Evolutionary conservation across 306 rosid species (phyloP).

Genomic region (Arachis hypogaea): DNA sequence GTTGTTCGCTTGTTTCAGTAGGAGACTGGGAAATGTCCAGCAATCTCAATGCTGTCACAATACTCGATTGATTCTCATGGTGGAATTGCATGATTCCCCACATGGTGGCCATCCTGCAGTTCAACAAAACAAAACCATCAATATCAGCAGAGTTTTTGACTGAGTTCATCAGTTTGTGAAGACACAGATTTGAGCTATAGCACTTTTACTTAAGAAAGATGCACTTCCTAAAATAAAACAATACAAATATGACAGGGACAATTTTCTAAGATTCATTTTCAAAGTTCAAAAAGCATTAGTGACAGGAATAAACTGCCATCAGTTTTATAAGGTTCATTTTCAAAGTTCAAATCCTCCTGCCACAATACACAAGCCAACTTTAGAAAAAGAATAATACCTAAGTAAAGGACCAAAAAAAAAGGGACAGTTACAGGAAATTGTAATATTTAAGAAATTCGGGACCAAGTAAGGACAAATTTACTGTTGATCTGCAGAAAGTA

Average conservation of each 20-base stretch:
- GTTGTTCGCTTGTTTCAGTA: slow-evolving; percentile 80
- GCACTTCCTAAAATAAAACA: not conserved
- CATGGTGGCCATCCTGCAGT: slow-evolving; percentile 87
- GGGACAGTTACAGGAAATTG: too few relatives aligned
- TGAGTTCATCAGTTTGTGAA: not conserved
- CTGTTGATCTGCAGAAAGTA: not conserved
- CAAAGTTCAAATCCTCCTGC: too few relatives aligned
- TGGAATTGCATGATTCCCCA: slow-evolving; percentile 66
- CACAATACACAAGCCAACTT: too few relatives aligned
- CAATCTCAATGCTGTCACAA: slow-evolving; percentile 43
- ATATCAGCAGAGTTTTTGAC: not conserved
- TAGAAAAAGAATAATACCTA: too few relatives aligned
- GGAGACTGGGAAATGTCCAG: slow-evolving; percentile 74
- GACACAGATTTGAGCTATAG: not conserved
- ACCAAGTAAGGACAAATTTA: too few relatives aligned
- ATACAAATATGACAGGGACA: too few relatives aligned
- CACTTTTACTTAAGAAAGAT: not conserved
- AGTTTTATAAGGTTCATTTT: too few relatives aligned
- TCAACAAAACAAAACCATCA: slow-evolving; percentile 23
- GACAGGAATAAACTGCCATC: too few relatives aligned
- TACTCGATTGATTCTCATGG: slow-evolving; percentile 60
- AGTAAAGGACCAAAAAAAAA: too few relatives aligned
- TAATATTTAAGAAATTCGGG: too few relatives aligned
- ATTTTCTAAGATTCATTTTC: too few relatives aligned
- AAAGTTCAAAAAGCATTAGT: too few relatives aligned